phyloP scores from a whole-genome alignment of 805 yeast species.

The Saccharomycopsis fermentans region DNA sequence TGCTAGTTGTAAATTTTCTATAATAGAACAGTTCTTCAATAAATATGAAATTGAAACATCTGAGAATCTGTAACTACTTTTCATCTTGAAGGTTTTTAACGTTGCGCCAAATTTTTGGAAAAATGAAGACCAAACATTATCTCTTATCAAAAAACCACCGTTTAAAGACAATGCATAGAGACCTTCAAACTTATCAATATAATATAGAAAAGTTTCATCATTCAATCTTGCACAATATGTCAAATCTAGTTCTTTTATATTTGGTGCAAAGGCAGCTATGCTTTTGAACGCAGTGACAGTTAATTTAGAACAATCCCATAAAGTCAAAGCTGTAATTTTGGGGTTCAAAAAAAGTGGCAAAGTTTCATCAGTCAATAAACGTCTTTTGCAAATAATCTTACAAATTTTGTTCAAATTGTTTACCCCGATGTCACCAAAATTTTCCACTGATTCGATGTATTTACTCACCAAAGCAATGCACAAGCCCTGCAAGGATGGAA shows the following conservation, averaged over 20 bases:
- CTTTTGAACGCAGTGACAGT: conserved; percentile 52
- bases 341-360: conserved; percentile 64
- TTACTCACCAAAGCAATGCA: conserved; percentile 61
- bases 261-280: conserved; percentile 73
- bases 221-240: conserved; percentile 92
- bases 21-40: conserved; percentile 49
- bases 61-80: conserved; percentile 77
- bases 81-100: conserved; percentile 49
- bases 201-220: conserved; percentile 61
- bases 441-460: conserved; percentile 66
- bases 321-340: conserved; percentile 44
- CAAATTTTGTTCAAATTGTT: conserved; percentile 62
- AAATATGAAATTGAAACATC: conserved; percentile 54
- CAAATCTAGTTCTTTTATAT: conserved; percentile 51
- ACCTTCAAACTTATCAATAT: conserved; percentile 44
- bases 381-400: conserved; percentile 67
- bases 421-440: conserved; percentile 78
- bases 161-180: conserved; percentile 55
- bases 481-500: conserved; percentile 71
- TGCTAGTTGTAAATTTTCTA: conserved; percentile 51
- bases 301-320: conserved; percentile 90
- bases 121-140: conserved; percentile 65
- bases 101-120: conserved; percentile 48
- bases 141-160: conserved; percentile 83
- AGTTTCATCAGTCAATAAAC: conserved; percentile 68